phyloP scores from a whole-genome alignment of 768 basidiomycete species.

The Russula lepida region DNA sequence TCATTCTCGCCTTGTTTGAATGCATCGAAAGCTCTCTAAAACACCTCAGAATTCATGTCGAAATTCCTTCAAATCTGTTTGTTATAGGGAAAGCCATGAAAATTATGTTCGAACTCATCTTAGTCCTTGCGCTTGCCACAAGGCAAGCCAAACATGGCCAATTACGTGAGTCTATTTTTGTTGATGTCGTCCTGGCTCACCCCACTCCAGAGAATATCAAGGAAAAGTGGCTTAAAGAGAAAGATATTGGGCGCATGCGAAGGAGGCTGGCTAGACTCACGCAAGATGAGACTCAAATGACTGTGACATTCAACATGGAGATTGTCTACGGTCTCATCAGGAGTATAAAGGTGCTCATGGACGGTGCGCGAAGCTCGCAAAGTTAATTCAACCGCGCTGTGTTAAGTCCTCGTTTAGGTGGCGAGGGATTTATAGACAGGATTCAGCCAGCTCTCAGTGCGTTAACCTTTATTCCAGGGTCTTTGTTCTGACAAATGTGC shows the following conservation, averaged over 20 bases:
- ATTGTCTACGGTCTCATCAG: neutral
- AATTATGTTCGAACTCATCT: neutral
- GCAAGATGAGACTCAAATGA: neutral
- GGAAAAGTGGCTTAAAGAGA: neutral
- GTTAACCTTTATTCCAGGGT: neutral
- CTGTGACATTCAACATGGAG: neutral
- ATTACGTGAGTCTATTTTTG: conserved; percentile 2
- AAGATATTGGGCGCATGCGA: neutral
- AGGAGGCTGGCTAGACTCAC: conserved; percentile 6
- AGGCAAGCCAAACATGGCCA: neutral
- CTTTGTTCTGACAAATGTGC: neutral
- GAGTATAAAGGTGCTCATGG: neutral
- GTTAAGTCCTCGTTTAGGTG: neutral
- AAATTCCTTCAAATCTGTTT: neutral
- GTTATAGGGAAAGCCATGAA: conserved; percentile 6
- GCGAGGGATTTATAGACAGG: neutral
- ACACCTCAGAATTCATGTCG: neutral
- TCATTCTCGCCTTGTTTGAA: neutral
- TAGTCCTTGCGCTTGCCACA: conserved; percentile 2
- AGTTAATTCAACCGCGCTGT: neutral
- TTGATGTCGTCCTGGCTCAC: neutral
- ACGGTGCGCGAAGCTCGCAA: neutral
- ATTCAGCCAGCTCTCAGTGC: conserved; percentile 3
- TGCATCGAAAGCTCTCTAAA: neutral
- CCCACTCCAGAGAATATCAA: neutral